phyloP scores from a whole-genome alignment of 257 asterid species.

The Petunia axillaris region DNA sequence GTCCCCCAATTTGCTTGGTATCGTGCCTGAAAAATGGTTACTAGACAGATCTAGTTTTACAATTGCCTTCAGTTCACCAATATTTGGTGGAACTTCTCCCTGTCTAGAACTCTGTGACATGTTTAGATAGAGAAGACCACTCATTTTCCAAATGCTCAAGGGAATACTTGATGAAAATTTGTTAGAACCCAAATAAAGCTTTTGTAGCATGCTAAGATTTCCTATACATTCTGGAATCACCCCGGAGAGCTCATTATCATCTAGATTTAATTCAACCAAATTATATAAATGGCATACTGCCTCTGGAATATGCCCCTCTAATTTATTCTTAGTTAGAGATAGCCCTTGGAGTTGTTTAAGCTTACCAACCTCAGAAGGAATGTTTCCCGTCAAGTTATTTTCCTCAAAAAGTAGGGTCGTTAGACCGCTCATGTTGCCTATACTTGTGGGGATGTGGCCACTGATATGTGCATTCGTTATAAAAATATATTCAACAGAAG shows the following conservation, averaged over 20 bases:
- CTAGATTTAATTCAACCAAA: constrained; percentile 28
- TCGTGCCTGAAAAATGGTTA: constrained; percentile 36
- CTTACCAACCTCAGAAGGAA: constrained; percentile 34
- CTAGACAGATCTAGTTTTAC: constrained; percentile 33
- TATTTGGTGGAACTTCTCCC: constrained; percentile 41
- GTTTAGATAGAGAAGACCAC: constrained; percentile 30
- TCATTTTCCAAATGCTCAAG: constrained; percentile 33
- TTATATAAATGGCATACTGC: constrained; percentile 33
- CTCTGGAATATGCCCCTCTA: constrained; percentile 32
- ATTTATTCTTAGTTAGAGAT: constrained; percentile 27
- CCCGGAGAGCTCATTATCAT: constrained; percentile 34
- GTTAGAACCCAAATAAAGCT: constrained; percentile 32
- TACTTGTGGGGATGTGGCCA: constrained; percentile 39
- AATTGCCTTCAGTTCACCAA: constrained; percentile 30
- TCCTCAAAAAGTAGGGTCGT: not conserved
- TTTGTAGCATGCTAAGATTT: constrained; percentile 34
- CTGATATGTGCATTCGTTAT: constrained; percentile 31
- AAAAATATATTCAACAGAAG: constrained; percentile 27
- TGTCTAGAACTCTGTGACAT: constrained; percentile 34
- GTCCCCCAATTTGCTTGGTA: constrained; percentile 37
- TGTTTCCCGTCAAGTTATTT: constrained; percentile 37
- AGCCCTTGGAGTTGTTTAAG: constrained; percentile 35
- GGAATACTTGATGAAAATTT: constrained; percentile 43
- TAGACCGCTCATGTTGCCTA: constrained; percentile 44
- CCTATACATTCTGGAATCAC: constrained; percentile 36